Percentiles rank a stretch among this genome's conserved stretches.
These are phyloP conservation scores for Eucalyptus polybractea DNA, from an alignment of 345 rosid genomes.

Conservation along the genomic window DNA sequence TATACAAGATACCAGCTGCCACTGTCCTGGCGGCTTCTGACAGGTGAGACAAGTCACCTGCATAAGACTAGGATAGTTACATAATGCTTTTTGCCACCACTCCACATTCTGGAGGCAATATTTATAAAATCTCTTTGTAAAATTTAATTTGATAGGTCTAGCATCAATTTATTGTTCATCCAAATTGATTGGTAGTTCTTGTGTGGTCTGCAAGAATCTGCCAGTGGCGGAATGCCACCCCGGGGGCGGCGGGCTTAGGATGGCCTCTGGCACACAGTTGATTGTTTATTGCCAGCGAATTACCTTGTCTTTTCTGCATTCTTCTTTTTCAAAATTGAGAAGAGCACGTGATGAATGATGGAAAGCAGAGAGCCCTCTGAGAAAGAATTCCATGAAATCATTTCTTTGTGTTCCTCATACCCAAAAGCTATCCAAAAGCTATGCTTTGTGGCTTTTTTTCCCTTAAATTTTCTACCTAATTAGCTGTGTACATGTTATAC, in stretches of 20 bases:
- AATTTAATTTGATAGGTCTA: background rate
- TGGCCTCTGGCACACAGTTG: background rate
- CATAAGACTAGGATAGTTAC: background rate
- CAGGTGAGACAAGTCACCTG: background rate
- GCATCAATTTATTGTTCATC: background rate
- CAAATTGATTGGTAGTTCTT: background rate
- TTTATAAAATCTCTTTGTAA: background rate
- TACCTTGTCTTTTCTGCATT: background rate
- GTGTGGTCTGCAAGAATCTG: background rate
- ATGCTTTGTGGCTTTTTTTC: background rate
- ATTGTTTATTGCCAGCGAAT: background rate
- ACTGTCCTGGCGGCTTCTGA: background rate
- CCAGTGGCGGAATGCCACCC: background rate
- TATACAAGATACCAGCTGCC: background rate
- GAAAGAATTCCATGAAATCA: background rate
- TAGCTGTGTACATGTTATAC: background rate
- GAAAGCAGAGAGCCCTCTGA: background rate
- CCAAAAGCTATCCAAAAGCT: background rate
- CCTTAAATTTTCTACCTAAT: background rate
- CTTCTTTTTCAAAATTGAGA: background rate
- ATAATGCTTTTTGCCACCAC: background rate
- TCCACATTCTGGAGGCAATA: background rate
- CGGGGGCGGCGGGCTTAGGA: background rate
- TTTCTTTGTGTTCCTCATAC: background rate
- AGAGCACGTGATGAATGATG: background rate